These are phyloP conservation scores for Colletotrichum ledebouriae DNA, from an alignment of 2,329 filamentous ascomycete species.

Conservation along the genomic window DNA sequence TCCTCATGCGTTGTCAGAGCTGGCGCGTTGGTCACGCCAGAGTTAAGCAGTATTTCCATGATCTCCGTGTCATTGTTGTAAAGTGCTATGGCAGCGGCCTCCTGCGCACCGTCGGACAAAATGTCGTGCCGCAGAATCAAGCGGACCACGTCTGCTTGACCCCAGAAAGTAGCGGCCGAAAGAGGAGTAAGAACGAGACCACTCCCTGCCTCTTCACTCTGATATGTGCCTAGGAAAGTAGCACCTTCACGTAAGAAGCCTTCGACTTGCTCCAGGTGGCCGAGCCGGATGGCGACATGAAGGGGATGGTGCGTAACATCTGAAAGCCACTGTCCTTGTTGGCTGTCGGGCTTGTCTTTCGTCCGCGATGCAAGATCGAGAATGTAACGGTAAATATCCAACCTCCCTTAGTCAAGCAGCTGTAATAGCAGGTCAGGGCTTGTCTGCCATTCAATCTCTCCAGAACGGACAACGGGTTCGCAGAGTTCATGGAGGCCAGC, in stretches of 20 bases:
- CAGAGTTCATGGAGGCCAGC: conserved; percentile 46
- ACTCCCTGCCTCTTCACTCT: conserved; percentile 7
- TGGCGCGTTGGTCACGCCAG: conserved; percentile 14
- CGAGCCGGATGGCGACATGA: conserved; percentile 48
- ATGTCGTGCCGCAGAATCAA: conserved; percentile 44
- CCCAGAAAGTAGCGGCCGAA: conserved; percentile 48
- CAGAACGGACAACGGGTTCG: conserved; percentile 48
- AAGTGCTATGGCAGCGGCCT: conserved; percentile 45
- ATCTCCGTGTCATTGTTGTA: conserved; percentile 42
- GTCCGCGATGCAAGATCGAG: conserved; percentile 48
- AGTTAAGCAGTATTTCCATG: conserved; percentile 43
- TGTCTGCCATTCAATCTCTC: conserved; percentile 46
- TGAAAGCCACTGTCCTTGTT: conserved; percentile 29
- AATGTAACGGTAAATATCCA: conserved; percentile 48
- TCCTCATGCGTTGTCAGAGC: not conserved
- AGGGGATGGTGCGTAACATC: conserved; percentile 50
- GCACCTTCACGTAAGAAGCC: conserved; percentile 43
- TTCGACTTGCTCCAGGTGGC: conserved; percentile 42
- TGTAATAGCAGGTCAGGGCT: conserved; percentile 45
- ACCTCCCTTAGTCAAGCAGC: conserved; percentile 45
- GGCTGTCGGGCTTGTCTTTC: conserved; percentile 24
- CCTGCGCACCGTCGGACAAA: conserved; percentile 39
- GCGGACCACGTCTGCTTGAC: conserved; percentile 45
- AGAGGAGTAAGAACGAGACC: conserved; percentile 47
- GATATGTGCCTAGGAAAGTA: conserved; percentile 44